Evolutionary conservation across 129 eudicot genomes (phyloP), one percentile per base, ranked within the genome.

Genomic region (Scalesia atractyloides): DNA sequence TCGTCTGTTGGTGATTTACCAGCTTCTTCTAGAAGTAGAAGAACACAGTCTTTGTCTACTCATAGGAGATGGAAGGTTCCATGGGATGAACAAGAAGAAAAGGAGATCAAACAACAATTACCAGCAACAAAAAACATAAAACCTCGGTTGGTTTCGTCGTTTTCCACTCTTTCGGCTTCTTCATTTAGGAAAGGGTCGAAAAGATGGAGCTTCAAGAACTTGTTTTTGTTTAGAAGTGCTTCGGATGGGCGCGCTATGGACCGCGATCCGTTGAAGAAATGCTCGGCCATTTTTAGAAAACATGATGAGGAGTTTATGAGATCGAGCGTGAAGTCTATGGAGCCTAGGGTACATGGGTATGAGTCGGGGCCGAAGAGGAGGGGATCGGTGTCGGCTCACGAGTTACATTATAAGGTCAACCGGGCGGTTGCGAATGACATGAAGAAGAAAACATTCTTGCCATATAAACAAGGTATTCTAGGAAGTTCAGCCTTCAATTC

Each of bases 371-470:
- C 83, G 8, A 89, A 75, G 17, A 82, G 63, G 39, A 81, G 75
- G 16, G 82, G 88, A 14, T 46, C 46, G 0, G 80, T 87, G 12
- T 90, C 95, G n/a, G 89, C 97, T 70, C 97, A 90, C 11, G 97
- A 90, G 78, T 53, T 81, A 76, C 97, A 90, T 74, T 90, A 90
- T 78, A 87, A 83, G 33, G 61, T 76, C 60, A 90, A 90, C 71
- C 63, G 89, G 60, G 95, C 94, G 34, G 81, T 79, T 14, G 86
- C 91, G 0, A 82, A 85, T 41, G 97, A 85, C 20, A 51, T 87
- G 77, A 87, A 87, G 87, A 90, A 83, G 91, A 87, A 85, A 61
- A 87, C 94, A 9, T 90, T 90, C 73, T 72, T 90, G 82, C 97
- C 97, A 16, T 90, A 90, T 75, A 90, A 87, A 76, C 94, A 83